Percentiles rank a stretch among this genome's conserved stretches.
Conservation (phyloP, 1,284 basidiomycete species). For the Peniophora sp. region DNA sequence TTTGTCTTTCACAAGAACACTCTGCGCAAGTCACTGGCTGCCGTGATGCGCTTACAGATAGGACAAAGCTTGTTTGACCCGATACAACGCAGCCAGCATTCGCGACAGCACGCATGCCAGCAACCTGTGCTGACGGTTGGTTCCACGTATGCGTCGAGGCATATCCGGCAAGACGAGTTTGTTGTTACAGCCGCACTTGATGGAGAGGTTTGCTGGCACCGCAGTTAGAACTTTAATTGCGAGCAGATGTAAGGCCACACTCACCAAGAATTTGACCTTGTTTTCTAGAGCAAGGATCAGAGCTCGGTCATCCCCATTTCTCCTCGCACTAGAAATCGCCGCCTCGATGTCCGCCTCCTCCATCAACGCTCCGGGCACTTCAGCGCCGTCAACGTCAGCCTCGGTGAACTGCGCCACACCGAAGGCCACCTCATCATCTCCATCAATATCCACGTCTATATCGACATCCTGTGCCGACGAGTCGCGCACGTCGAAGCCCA, state of each 20-base stretch:
- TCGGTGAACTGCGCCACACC: conserved; percentile 70
- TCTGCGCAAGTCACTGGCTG: conserved; percentile 59
- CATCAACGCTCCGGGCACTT: conserved; percentile 17
- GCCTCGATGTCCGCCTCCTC: conserved; percentile 26
- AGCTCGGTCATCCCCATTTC: conserved; percentile 35
- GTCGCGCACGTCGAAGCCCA: conserved; percentile 59
- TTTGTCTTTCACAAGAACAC: conserved; percentile 41
- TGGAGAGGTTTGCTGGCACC: conserved; percentile 35
- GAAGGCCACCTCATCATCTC: conserved; percentile 59
- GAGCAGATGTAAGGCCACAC: conserved; percentile 22
- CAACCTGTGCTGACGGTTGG: conserved; percentile 77
- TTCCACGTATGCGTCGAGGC: conserved; percentile 66
- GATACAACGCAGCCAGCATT: conserved; percentile 73
- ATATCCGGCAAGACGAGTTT: conserved; percentile 50
- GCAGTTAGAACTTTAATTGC: not conserved
- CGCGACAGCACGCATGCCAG: conserved; percentile 76
- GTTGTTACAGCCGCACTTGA: conserved; percentile 40
- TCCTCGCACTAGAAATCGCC: conserved; percentile 40
- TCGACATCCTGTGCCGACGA: conserved; percentile 54
- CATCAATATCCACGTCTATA: conserved; percentile 72
- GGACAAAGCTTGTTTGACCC: conserved; percentile 76
- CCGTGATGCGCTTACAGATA: conserved; percentile 77
- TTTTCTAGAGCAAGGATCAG: conserved; percentile 50
- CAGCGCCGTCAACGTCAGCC: conserved; percentile 39
- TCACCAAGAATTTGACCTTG: conserved; percentile 51